These are phyloP conservation scores for Saraca asoca DNA, from an alignment of 331 rosid genomes.

Conservation along the genomic window DNA sequence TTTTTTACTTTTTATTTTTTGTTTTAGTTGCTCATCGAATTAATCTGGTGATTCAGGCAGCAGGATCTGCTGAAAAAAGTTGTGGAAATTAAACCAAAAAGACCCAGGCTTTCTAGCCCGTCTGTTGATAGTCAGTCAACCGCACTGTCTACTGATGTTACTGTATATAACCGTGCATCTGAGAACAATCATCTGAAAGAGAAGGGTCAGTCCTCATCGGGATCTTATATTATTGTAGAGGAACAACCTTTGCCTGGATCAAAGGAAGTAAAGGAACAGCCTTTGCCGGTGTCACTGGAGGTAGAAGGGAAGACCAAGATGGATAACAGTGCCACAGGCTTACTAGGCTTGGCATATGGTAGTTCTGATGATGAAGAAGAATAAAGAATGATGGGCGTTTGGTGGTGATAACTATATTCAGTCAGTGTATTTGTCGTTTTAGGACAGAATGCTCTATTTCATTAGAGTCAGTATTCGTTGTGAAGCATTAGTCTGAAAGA, in stretches of 20 bases:
- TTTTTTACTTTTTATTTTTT: background rate
- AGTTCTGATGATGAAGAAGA: conserved; percentile 87
- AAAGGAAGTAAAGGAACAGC: conserved; percentile 29
- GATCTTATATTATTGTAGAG: conserved; percentile 35
- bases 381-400: conserved; percentile 38
- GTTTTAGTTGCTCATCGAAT: conserved; percentile 2
- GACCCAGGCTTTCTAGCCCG: conserved; percentile 55
- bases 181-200: conserved; percentile 35
- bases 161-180: conserved; percentile 28
- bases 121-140: conserved; percentile 37
- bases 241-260: conserved; percentile 33
- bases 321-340: conserved; percentile 58
- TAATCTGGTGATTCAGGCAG: conserved; percentile 59
- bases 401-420: conserved; percentile 3
- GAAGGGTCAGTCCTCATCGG: conserved; percentile 27
- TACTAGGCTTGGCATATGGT: conserved; percentile 80
- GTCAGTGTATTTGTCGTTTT: conserved; percentile 38
- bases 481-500: conserved; percentile 27
- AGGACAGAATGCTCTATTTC: conserved; percentile 36
- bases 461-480: conserved; percentile 11
- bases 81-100: conserved; percentile 87
- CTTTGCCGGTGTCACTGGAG: conserved; percentile 31
- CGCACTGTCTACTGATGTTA: conserved; percentile 21
- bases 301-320: conserved; percentile 38
- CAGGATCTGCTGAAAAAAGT: conserved; percentile 87